Evolutionary conservation across 208 protist species (phyloP).

Genomic region (Trypanosoma grayi): DNA sequence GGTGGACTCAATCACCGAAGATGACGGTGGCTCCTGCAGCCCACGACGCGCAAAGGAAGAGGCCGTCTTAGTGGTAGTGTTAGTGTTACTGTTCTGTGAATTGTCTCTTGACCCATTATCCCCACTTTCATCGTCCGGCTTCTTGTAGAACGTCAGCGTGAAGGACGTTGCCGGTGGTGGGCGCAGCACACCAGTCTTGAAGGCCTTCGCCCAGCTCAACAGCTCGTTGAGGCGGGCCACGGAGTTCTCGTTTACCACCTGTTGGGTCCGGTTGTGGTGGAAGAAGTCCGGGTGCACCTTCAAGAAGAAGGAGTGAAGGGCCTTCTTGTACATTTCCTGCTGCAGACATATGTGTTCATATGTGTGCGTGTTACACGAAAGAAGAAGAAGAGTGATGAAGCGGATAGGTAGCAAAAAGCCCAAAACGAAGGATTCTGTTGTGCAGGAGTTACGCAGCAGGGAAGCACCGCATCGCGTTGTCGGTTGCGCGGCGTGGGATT

Average conservation of each 20-base stretch:
- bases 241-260: constrained; percentile 77
- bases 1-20: constrained; percentile 52
- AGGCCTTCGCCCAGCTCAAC: constrained; percentile 86
- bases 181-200: constrained; percentile 69
- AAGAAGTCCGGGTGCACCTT: constrained; percentile 94
- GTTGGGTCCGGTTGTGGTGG: constrained; percentile 72
- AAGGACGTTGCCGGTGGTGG: constrained; percentile 75
- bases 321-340: constrained; percentile 88
- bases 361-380: too few species aligned
- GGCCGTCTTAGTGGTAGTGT: too few species aligned
- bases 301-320: constrained; percentile 88
- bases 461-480: too few species aligned
- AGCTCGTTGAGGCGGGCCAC: constrained; percentile 91
- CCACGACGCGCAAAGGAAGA: constrained; percentile 22
- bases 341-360: neutral
- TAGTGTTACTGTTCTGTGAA: too few species aligned
- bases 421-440: too few species aligned
- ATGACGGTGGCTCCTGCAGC: neutral
- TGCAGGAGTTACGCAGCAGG: too few species aligned
- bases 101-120: neutral
- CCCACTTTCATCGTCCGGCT: constrained; percentile 37
- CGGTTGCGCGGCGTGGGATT: too few species aligned
- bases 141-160: constrained; percentile 81
- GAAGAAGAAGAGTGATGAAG: too few species aligned
- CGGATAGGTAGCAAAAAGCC: too few species aligned